Evolutionary conservation across 345 rosid species (phyloP), one percentile per base, ranked within the genome.

Genomic region (Dipteronia dyeriana): DNA sequence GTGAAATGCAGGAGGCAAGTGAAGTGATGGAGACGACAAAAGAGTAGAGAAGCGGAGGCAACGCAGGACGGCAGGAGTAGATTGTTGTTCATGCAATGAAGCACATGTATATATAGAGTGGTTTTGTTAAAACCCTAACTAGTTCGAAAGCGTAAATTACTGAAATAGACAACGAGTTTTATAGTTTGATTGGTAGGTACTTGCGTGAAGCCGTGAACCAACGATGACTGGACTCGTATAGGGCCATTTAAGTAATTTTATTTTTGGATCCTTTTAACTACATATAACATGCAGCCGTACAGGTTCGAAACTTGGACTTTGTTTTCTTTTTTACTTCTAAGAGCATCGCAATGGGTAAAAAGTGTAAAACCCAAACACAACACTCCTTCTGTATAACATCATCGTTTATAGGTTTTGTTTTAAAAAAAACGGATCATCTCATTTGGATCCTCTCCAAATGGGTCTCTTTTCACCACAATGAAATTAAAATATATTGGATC

Each of bases 41-140:
- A 41, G 45, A 9, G 45, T 0, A 41, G 1, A 2, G 45, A 7
- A 41, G 25, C 0, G 38, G 22, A 22, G 68, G 59, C 59, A 25
- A n/a, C n/a, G n/a, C n/a, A n/a, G n/a, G 69, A 11, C n/a, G n/a
- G 6, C 45, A 1, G 41, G 41, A 17, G 9, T n/a, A 25, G 1
- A 8, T 7, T 0, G 2, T 41, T 3, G 17, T 60, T 16, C 3
- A 20, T 2, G 13, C 5, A 11, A 3, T n/a, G 19, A 38, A n/a
- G 8, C 53, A 7, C 34, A 12, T 6, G 7, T 11, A 20, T 22
- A 74, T 62, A 41, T 25, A 74, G 29, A 45, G 23, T 29, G 25
- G 11, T 6, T 63, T 29, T 26, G 22, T 10, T 17, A 45, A 73
- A 74, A 74, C 77, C 77, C 70, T 63, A 74, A 47, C 9, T 26